phyloP scores from a whole-genome alignment of 805 yeast species.

The Scheffersomyces ergatensis region DNA sequence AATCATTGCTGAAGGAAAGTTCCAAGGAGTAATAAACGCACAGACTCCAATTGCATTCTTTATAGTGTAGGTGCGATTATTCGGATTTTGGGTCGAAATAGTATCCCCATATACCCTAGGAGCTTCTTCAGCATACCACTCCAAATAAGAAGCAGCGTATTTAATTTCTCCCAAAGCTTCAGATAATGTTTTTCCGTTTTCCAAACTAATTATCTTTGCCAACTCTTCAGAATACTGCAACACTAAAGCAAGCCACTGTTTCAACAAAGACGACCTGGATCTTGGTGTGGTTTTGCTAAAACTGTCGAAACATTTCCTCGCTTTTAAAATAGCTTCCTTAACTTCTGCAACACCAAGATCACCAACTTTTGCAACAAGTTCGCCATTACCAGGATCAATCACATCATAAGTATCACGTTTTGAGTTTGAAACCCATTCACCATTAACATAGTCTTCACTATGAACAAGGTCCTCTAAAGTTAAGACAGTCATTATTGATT shows the following conservation, averaged over 20 bases:
- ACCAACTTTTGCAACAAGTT: conserved; percentile 31
- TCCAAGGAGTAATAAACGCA: conserved; percentile 65
- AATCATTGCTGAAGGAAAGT: conserved; percentile 68
- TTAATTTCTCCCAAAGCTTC: conserved; percentile 57
- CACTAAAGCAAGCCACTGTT: conserved; percentile 50
- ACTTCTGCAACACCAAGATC: conserved; percentile 46
- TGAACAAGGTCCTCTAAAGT: conserved; percentile 51
- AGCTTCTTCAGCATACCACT: conserved; percentile 53
- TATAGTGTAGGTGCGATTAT: conserved; percentile 50
- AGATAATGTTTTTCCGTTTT: conserved; percentile 56
- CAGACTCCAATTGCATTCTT: conserved; percentile 65
- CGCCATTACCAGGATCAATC: conserved; percentile 40
- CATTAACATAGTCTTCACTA: conserved; percentile 53
- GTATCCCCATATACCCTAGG: conserved; percentile 55
- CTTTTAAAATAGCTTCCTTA: conserved; percentile 45
- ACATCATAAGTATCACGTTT: conserved; percentile 37
- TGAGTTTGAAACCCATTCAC: conserved; percentile 36
- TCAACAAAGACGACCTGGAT: conserved; percentile 49
- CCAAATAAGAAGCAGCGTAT: conserved; percentile 52
- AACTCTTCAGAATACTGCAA: conserved; percentile 55
- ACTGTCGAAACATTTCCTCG: conserved; percentile 43
- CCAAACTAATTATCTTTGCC: conserved; percentile 56
- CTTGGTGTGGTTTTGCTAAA: conserved; percentile 48
- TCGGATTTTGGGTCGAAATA: conserved; percentile 51
- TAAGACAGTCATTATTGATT: too few relatives aligned